Base-by-base conservation (phyloP, 169 alveolate species). In the Plasmodium vinckei region DNA sequence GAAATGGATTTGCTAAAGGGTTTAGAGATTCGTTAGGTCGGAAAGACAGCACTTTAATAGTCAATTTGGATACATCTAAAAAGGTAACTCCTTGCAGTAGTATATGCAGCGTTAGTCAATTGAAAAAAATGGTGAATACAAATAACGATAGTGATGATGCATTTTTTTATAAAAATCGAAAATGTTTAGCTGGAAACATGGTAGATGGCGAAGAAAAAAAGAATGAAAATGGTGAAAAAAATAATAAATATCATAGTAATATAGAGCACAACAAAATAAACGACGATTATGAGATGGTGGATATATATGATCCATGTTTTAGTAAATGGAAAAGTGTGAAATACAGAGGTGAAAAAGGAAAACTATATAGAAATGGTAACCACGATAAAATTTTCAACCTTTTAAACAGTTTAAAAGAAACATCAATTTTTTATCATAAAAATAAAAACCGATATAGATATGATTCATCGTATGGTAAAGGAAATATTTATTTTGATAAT, bases 301-400 rank as follows among this genome's bases (percentile, higher is more conserved):
- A 23, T 47, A 63, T 68, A n/a, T 15, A 51, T 47, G 73, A 63
- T 59, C 47, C 33, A 10, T 49, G 68, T 56, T 77, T 63, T 57
- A 63, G 65, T 68, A 77, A 51, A 42, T 63, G 88, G 88, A 63
- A 68, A 9, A 25, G 42, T 33, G 42, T 33, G 42, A 33, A 33
- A 33, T 33, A 64, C 10, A 77, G 27, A 61, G 51, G 49, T n/a
- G 49, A 27, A 25, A 71, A 54, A 23, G 39, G 21, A n/a, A 77
- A 77, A 47, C 46, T 27, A 25, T 63, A 49, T 27, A 77, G 47
- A 13, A 63, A 51, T 25, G 61, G 1, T 46, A 63, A 4, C 59
- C 65, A 6, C 17, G 47, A 61, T 56, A 65, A 61, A 5, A 77
- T 63, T 17, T 33, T 63, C 2, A 33, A 64, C 6, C 46, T 63